phyloP scores from a whole-genome alignment of 306 rosid species.

The Lablab purpureus region DNA sequence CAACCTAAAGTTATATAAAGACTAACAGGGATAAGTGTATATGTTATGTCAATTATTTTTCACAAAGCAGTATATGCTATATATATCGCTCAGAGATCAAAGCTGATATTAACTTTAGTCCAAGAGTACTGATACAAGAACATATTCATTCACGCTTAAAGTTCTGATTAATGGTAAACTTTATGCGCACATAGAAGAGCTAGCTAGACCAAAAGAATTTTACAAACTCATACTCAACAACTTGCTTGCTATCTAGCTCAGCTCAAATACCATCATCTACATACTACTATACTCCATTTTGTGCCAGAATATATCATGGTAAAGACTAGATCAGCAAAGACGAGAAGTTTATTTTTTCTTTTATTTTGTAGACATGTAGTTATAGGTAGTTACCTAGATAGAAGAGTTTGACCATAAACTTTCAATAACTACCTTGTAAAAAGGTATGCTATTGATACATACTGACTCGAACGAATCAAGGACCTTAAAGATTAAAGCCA shows the following conservation, averaged over 20 bases:
- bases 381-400: conserved; percentile 21
- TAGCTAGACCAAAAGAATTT: background rate
- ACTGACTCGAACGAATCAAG: background rate
- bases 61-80: conserved; percentile 14
- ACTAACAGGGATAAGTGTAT: conserved; percentile 6
- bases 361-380: background rate
- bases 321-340: background rate
- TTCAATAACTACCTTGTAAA: background rate
- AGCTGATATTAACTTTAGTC: conserved; percentile 5
- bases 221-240: conserved; percentile 1
- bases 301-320: background rate
- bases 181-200: conserved; percentile 6
- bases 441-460: background rate
- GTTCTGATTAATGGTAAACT: conserved; percentile 8
- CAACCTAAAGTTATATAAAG: conserved; percentile 42
- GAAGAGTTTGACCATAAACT: conserved; percentile 26
- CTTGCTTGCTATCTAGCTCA: background rate
- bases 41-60: background rate
- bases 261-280: background rate
- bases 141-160: conserved; percentile 8
- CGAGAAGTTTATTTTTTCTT: background rate
- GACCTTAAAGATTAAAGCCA: background rate
- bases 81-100: conserved; percentile 10
- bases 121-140: background rate
- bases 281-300: background rate